phyloP scores from a whole-genome alignment of 352 stramenopile species.

The Phytopythium chamaehyphon region DNA sequence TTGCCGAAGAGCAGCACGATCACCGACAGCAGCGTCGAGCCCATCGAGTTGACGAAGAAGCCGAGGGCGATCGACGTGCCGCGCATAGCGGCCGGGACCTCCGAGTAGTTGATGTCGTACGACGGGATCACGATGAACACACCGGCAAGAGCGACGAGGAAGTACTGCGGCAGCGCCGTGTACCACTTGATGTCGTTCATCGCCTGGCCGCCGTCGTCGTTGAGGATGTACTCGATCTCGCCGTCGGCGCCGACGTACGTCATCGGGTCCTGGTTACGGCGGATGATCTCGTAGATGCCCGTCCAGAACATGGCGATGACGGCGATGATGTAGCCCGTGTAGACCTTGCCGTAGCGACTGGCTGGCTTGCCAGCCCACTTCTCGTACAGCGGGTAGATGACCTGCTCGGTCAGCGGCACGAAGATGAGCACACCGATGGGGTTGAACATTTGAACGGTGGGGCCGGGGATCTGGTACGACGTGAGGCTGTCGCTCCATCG shows the following conservation, averaged over 20 bases:
- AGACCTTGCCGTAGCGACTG: conserved; percentile 32
- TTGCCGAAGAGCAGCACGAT: conserved; percentile 52
- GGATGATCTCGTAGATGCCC: conserved; percentile 24
- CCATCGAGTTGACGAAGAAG: conserved; percentile 41
- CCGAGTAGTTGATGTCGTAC: conserved; percentile 33
- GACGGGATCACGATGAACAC: conserved; percentile 39
- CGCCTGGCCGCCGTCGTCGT: conserved; percentile 19
- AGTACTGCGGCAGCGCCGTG: conserved; percentile 38
- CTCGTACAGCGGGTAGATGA: conserved; percentile 35
- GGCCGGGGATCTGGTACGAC: conserved; percentile 36
- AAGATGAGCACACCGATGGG: conserved; percentile 28
- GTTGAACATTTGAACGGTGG: conserved; percentile 38
- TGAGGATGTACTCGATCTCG: conserved; percentile 15
- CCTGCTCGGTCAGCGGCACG: conserved; percentile 25
- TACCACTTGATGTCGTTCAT: conserved; percentile 41
- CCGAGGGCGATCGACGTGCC: conserved; percentile 25
- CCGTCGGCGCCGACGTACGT: conserved; percentile 11
- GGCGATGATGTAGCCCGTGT: conserved; percentile 25
- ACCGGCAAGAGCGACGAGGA: conserved; percentile 24
- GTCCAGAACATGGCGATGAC: conserved; percentile 33
- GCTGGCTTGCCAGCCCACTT: conserved; percentile 25
- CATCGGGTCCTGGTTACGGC: conserved; percentile 12
- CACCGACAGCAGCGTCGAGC: conserved; percentile 37
- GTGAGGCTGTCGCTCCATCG: conserved; percentile 21
- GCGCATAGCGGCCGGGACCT: conserved; percentile 24